phyloP scores from a whole-genome alignment of 2,329 filamentous ascomycete species.

The Scortechinia acanthostroma region DNA sequence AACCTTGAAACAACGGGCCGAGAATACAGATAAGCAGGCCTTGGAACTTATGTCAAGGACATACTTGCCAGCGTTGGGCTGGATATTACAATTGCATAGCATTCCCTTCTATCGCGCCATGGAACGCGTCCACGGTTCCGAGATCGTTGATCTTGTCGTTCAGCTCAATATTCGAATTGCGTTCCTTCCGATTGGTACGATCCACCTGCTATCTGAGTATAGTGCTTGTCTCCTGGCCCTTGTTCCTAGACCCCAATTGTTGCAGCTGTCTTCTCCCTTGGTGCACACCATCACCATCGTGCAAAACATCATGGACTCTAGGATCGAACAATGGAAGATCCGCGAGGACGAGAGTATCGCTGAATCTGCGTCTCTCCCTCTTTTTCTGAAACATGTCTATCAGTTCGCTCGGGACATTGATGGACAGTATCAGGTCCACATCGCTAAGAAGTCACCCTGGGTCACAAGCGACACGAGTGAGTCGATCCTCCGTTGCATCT shows the following conservation, averaged over 20 bases:
- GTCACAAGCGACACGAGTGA: background rate
- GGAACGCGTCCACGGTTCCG: conserved; percentile 15
- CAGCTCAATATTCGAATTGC: conserved; percentile 12
- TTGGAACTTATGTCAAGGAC: conserved; percentile 17
- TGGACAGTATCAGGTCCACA: background rate
- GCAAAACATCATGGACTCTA: background rate
- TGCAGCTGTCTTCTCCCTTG: background rate
- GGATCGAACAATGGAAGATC: background rate
- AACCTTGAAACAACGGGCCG: conserved; percentile 15
- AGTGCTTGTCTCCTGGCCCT: background rate
- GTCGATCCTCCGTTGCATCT: background rate
- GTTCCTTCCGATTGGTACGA: background rate
- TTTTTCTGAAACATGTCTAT: too few species aligned
- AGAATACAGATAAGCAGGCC: conserved; percentile 14
- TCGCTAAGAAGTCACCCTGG: background rate
- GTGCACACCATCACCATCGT: background rate
- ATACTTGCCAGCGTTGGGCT: conserved; percentile 12
- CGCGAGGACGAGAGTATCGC: background rate
- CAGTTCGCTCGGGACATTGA: background rate
- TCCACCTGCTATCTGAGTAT: background rate
- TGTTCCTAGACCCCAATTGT: background rate
- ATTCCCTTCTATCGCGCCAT: conserved; percentile 26
- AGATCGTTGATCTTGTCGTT: conserved; percentile 14
- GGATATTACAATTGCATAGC: conserved; percentile 17
- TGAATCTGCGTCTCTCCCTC: too few species aligned